Evolutionary conservation across 768 basidiomycete genomes (phyloP).

Genomic region (Pulveroboletus sp.): DNA sequence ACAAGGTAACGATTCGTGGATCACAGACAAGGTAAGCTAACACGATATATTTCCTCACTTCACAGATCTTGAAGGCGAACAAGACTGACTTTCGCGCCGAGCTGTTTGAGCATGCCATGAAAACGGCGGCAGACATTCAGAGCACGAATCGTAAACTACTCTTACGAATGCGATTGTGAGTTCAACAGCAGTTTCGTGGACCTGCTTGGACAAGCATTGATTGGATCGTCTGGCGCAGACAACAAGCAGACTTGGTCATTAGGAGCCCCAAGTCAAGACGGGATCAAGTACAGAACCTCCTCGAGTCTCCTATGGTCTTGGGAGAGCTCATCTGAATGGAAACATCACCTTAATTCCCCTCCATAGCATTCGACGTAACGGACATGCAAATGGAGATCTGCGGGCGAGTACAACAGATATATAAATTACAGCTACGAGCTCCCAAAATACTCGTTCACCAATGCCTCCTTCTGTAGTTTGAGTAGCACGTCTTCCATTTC

Average conservation of each 20-base stretch:
- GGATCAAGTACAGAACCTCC: slow-evolving; percentile 15
- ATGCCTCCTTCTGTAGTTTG: slow-evolving; percentile 69
- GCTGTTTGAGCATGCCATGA: slow-evolving; percentile 70
- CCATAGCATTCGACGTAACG: background rate
- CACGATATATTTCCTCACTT: background rate
- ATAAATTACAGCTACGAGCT: slow-evolving; percentile 24
- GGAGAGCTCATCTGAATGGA: slow-evolving; percentile 11
- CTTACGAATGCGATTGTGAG: slow-evolving; percentile 80
- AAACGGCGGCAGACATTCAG: slow-evolving; percentile 67
- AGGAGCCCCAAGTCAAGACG: slow-evolving; percentile 51
- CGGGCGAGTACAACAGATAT: slow-evolving; percentile 2
- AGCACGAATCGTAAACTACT: slow-evolving; percentile 71
- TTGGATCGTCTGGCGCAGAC: slow-evolving; percentile 39
- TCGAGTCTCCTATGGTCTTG: slow-evolving; percentile 15
- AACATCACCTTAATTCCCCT: background rate
- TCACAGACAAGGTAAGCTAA: background rate
- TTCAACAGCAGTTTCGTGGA: slow-evolving; percentile 3
- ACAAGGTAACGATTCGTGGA: slow-evolving; percentile 53
- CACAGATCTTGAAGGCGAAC: slow-evolving; percentile 73
- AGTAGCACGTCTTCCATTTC: slow-evolving; percentile 80
- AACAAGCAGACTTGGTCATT: slow-evolving; percentile 76
- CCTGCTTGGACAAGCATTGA: background rate
- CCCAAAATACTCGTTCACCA: slow-evolving; percentile 79
- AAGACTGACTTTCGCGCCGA: slow-evolving; percentile 75
- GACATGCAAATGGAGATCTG: background rate